These are phyloP conservation scores for Suillus sp. DNA, from an alignment of 768 basidiomycete genomes.

Conservation along the genomic window DNA sequence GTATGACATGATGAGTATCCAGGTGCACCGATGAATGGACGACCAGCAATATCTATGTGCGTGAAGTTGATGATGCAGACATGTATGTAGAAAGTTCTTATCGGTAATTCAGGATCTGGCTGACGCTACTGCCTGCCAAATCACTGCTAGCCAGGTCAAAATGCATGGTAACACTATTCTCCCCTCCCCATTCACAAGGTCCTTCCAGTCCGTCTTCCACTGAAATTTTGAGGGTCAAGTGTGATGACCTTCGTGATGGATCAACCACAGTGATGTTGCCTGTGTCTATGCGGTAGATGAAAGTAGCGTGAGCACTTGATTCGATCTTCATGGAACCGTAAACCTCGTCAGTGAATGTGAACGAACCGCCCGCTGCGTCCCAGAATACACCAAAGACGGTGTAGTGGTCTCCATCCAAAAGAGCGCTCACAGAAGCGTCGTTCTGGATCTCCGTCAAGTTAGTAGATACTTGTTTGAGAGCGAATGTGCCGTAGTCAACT, in stretches of 20 bases:
- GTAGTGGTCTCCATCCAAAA: constrained; percentile 45
- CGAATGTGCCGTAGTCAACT: constrained; percentile 40
- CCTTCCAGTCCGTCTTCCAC: constrained; percentile 21
- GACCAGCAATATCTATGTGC: background rate
- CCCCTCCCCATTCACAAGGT: constrained; percentile 21
- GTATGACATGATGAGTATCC: background rate
- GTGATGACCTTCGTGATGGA: constrained; percentile 55
- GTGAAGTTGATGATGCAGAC: background rate
- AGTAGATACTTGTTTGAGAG: constrained; percentile 34
- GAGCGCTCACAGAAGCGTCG: constrained; percentile 49
- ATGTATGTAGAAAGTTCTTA: background rate
- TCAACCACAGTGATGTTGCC: constrained; percentile 60
- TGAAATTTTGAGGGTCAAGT: constrained; percentile 40
- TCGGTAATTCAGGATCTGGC: constrained; percentile 18
- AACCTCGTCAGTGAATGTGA: constrained; percentile 35
- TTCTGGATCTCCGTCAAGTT: constrained; percentile 46
- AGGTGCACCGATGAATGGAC: background rate
- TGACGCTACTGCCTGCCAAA: constrained; percentile 52
- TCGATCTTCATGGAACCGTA: constrained; percentile 35
- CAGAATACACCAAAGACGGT: constrained; percentile 59
- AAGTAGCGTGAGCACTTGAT: constrained; percentile 42
- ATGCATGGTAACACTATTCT: constrained; percentile 28
- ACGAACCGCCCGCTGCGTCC: constrained; percentile 47
- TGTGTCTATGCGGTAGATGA: constrained; percentile 47
- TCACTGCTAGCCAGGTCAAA: constrained; percentile 50